Evolutionary conservation across 352 stramenopile genomes (phyloP), one percentile per base, ranked within the genome.

Genomic region (Phytophthora hibernalis): DNA sequence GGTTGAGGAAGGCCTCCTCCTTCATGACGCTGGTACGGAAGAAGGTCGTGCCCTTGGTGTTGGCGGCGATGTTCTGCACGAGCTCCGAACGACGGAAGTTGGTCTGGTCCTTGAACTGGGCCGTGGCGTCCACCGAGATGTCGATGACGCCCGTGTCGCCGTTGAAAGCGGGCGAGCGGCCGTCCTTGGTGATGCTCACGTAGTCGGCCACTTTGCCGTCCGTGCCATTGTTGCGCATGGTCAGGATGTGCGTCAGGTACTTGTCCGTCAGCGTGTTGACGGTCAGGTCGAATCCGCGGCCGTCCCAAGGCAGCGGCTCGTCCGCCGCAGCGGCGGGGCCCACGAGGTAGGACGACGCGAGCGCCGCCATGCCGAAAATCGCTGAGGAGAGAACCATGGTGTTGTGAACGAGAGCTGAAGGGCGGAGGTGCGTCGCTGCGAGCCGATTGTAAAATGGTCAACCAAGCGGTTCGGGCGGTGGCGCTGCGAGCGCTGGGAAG

Each of bases 71-170:
- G 63, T 78, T 82, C 68, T 88, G 81, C 58, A 88, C 70, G 15
- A 90, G 71, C 54, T 90, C 81, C 8, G 81, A 86, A 64, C 81
- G 81, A 47, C 81, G 77, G 61, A 87, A 84, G 67, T 82, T 85
- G 40, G 26, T 64, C 56, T 87, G 70, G 20, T 51, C 59, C 18
- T 77, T 74, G 68, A 85, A 90, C 18, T 84, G 74, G 15, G 79
- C 70, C 38, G 75, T 72, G 47, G 71, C 56, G 60, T 88, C 79
- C 38, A 90, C 81, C 5, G 38, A 74, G 37, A 88, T 52, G 65
- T 64, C 70, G 64, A 87, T 84, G 22, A 83, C 79, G 24, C 79
- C 77, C 45, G 69, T 87, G 68, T 85, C 81, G 54, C 55, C 62
- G 61, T 90, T 90, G 72, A 60, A 86, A 16, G 54, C 76, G 10